phyloP scores from a whole-genome alignment of 352 stramenopile genomes.

The Poterioochromonas sp. region DNA sequence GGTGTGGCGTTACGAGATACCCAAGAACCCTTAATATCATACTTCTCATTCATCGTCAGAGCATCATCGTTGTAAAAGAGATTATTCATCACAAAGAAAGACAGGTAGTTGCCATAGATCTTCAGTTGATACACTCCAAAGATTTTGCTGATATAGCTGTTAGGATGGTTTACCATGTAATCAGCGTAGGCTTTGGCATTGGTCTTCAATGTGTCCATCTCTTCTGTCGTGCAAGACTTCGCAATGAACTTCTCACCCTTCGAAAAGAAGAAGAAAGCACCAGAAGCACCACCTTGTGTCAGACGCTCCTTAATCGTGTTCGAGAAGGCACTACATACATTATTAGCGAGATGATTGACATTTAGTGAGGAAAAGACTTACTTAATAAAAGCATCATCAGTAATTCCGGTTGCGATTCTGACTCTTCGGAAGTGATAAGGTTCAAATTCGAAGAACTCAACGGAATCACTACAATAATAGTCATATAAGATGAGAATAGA shows the following conservation, averaged over 20 bases:
- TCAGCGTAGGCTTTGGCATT: conserved; percentile 63
- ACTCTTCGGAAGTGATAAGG: conserved; percentile 66
- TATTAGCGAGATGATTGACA: neutral
- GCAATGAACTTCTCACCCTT: conserved; percentile 72
- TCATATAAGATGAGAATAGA: no score
- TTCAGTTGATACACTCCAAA: conserved; percentile 73
- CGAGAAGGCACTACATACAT: conserved; percentile 53
- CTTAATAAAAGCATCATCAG: conserved; percentile 63
- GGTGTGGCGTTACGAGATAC: conserved; percentile 49
- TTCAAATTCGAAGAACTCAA: conserved; percentile 55
- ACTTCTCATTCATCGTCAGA: conserved; percentile 60
- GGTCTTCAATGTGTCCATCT: conserved; percentile 61
- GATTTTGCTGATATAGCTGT: conserved; percentile 47
- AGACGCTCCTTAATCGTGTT: conserved; percentile 71
- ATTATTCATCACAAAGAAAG: conserved; percentile 81
- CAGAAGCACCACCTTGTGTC: conserved; percentile 64
- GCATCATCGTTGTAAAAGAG: conserved; percentile 59
- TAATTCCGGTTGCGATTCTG: conserved; percentile 64
- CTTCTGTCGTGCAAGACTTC: conserved; percentile 66
- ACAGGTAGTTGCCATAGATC: conserved; percentile 77
- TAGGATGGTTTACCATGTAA: conserved; percentile 71
- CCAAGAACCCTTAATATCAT: conserved; percentile 80
- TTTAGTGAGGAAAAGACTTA: neutral
- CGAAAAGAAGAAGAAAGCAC: conserved; percentile 73
- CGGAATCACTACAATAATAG: no score